A percentile compares a stretch with the other conserved stretches of the same genome.
Conservation (phyloP, 257 asterid genomes). For the Solanum chiquidenum region DNA sequence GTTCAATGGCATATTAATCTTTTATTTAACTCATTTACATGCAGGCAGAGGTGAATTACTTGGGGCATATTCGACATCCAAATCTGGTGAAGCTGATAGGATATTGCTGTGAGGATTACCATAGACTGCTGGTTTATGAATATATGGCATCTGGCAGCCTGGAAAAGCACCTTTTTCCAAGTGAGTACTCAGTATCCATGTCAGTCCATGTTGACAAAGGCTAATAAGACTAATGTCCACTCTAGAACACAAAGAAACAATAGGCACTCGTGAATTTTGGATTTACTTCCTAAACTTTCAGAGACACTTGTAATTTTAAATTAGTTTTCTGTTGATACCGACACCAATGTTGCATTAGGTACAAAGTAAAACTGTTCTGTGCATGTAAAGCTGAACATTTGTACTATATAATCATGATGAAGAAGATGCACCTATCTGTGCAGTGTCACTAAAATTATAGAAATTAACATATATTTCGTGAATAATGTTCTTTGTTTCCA, state of each 20-base stretch:
- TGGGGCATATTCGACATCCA: conserved; percentile 79
- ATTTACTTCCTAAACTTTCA: not conserved
- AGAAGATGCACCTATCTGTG: not conserved
- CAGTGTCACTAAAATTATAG: not conserved
- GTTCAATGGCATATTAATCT: not conserved
- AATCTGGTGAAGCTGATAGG: conserved; percentile 87
- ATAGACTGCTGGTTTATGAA: conserved; percentile 80
- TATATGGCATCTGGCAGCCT: conserved; percentile 94
- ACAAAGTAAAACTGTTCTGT: not conserved
- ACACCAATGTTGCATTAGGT: not conserved
- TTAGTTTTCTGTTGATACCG: not conserved
- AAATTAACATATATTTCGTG: not conserved
- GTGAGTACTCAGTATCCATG: conserved; percentile 37
- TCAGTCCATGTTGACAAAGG: not conserved
- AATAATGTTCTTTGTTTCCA: not conserved
- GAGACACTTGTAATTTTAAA: not conserved
- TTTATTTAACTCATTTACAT: conserved; percentile 1
- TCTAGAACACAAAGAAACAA: not conserved
- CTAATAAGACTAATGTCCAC: not conserved
- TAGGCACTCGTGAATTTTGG: not conserved
- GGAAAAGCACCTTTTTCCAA: conserved; percentile 70
- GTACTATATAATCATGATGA: not conserved
- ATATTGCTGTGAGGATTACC: conserved; percentile 85
- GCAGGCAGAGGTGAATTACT: conserved; percentile 91
- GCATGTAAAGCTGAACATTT: not conserved